Evolutionary conservation across 768 basidiomycete genomes (phyloP), one percentile per base, ranked within the genome.

Genomic region (Lactifluus subvellereus): DNA sequence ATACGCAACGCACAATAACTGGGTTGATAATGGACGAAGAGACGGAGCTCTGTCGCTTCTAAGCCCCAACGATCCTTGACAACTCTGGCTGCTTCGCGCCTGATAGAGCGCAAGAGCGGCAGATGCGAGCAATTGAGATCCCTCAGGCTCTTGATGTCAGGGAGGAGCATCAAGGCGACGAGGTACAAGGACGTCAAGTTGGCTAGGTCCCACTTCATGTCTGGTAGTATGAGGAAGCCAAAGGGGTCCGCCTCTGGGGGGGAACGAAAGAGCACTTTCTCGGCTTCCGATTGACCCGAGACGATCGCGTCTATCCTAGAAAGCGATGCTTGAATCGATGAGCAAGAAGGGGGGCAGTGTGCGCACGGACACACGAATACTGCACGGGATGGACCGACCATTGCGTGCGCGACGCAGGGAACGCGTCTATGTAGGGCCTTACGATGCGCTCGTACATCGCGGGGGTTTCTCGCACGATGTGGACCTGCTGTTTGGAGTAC

Each of bases 21-120:
- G 0, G 96, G 96, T 71, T 97, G 95, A 72, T 99, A 99, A 72
- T 99, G 97, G 14, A 98, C 75, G 69, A 86, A 94, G 77, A 95
- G 78, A 68, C 94, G 77, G 62, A 97, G 70, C 10, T 84, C 79
- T 3, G 85, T 87, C 16, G 71, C 67, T 4, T 74, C 76, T 1
- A 96, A 75, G 0, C 83, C 86, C 83, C 89, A 99, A 67, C 80
- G 82, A 50, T 81, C 79, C 55, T 77, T 69, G 0, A 83, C 88
- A 4, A 86, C 72, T 3, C 72, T 71, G 37, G 75, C 75, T 0
- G 87, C 84, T 63, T 85, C 78, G 2, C 72, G 71, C 22, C 81
- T 80, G 54, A 98, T 91, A 14, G 78, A 78, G 38, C 78, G 79
- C 9, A 99, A 77, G 71, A 98, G 74, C 0, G 73, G 74, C 0